phyloP scores from a whole-genome alignment of 2,329 filamentous ascomycete genomes.

The Polychaeton citri region DNA sequence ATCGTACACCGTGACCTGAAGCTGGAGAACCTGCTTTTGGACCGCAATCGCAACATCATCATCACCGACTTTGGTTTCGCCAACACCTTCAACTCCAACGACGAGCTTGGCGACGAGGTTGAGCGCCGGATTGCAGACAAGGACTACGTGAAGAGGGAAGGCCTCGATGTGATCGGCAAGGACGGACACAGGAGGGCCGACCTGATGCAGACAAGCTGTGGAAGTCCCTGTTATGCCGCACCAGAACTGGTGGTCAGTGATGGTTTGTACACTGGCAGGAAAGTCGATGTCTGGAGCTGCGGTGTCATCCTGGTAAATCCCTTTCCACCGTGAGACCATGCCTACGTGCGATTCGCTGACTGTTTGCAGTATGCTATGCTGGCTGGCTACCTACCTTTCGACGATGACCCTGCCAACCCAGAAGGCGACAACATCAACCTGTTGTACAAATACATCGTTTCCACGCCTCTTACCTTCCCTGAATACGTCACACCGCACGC shows the following conservation, averaged over 20 bases:
- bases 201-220: constrained; percentile 97
- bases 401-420: constrained; percentile 94
- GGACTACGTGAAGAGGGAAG: constrained; percentile 73
- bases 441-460: constrained; percentile 98
- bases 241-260: constrained; percentile 96
- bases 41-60: constrained; percentile 97
- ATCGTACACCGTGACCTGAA: constrained; percentile 97
- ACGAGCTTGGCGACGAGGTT: constrained; percentile 81
- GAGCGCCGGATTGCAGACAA: constrained; percentile 77
- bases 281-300: constrained; percentile 98
- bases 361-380: constrained; percentile 86
- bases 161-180: constrained; percentile 58
- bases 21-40: constrained; percentile 85
- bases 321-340: not conserved
- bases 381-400: constrained; percentile 91
- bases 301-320: constrained; percentile 84
- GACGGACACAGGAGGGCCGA: constrained; percentile 76
- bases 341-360: constrained; percentile 3
- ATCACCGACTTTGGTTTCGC: constrained; percentile 99
- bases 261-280: constrained; percentile 89
- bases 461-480: constrained; percentile 89
- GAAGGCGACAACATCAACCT: constrained; percentile 99
- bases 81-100: constrained; percentile 83
- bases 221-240: constrained; percentile 93
- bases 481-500: constrained; percentile 98